A percentile compares a stretch with the other conserved stretches of the same genome.
Evolutionary conservation across 2,329 filamentous ascomycete genomes (phyloP).

Genomic region (Verticillium albo-atrum): DNA sequence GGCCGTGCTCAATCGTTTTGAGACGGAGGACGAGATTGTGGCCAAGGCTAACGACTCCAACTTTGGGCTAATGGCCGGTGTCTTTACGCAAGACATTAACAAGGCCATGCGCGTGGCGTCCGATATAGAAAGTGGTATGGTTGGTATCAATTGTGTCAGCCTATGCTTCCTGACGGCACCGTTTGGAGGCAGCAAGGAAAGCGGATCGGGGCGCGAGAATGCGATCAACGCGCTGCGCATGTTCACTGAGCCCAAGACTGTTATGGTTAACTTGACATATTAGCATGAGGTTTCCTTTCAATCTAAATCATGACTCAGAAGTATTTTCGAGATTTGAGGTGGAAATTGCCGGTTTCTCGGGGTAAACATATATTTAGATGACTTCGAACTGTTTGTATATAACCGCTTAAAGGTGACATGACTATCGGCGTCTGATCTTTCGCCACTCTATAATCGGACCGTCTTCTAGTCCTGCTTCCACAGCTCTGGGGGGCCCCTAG

Average conservation of each 20-base stretch:
- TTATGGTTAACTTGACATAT: constrained; percentile 37
- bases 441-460: too few relatives aligned
- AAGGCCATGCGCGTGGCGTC: constrained; percentile 51
- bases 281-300: constrained; percentile 7
- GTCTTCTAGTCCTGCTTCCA: too few relatives aligned
- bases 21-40: constrained; percentile 51
- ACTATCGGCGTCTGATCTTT: too few relatives aligned
- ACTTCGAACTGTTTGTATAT: too few relatives aligned
- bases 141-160: constrained; percentile 57
- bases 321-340: too few relatives aligned
- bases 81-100: constrained; percentile 62
- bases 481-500: too few relatives aligned
- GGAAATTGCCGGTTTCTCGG: too few relatives aligned
- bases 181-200: constrained; percentile 47
- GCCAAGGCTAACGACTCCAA: constrained; percentile 50
- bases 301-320: not conserved
- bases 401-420: too few relatives aligned
- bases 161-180: constrained; percentile 33
- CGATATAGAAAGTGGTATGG: constrained; percentile 62
- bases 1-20: constrained; percentile 49
- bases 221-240: constrained; percentile 40
- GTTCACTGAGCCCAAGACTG: constrained; percentile 46
- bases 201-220: constrained; percentile 43
- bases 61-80: constrained; percentile 36
- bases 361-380: too few relatives aligned